phyloP scores from a whole-genome alignment of 75 land plant species.

The Picea glauca region DNA sequence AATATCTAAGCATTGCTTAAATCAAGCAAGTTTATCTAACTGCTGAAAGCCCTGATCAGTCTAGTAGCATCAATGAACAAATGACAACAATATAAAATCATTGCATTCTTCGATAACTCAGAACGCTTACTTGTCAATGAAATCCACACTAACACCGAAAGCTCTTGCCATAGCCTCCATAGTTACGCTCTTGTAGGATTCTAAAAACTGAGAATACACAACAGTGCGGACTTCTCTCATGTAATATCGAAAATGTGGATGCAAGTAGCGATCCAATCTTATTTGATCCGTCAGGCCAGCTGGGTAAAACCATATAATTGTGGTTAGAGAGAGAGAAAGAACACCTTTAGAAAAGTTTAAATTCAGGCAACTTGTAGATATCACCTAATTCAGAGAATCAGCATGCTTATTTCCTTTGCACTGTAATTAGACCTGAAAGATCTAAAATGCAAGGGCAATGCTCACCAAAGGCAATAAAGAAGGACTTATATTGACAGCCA shows the following conservation, averaged over 20 bases:
- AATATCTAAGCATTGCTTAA: not conserved
- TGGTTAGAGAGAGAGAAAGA: not conserved
- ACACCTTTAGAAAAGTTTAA: not conserved
- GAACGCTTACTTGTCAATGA: slow-evolving; percentile 79
- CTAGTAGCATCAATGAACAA: not conserved
- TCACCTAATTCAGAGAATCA: not conserved
- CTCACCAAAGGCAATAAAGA: slow-evolving; percentile 88
- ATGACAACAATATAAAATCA: not conserved
- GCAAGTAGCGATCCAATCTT: slow-evolving; percentile 83
- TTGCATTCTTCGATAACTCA: not conserved
- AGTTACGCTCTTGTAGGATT: slow-evolving; percentile 97
- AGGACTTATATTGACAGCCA: slow-evolving; percentile 84
- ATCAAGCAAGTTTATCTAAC: too few relatives aligned
- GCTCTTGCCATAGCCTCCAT: slow-evolving; percentile 99
- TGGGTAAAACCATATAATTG: slow-evolving; percentile 16
- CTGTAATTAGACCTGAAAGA: not conserved
- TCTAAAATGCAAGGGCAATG: slow-evolving; percentile 6
- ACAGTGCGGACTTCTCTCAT: slow-evolving; percentile 95
- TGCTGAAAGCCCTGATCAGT: too few relatives aligned
- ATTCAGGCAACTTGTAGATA: not conserved
- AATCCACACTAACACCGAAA: slow-evolving; percentile 90
- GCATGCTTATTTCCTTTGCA: not conserved
- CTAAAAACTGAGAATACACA: slow-evolving; percentile 94
- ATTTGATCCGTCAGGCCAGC: slow-evolving; percentile 85
- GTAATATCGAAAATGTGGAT: slow-evolving; percentile 93